Evolutionary conservation across 176 grass and related monocot species (phyloP).

Genomic region (Oryza rufipogon): DNA sequence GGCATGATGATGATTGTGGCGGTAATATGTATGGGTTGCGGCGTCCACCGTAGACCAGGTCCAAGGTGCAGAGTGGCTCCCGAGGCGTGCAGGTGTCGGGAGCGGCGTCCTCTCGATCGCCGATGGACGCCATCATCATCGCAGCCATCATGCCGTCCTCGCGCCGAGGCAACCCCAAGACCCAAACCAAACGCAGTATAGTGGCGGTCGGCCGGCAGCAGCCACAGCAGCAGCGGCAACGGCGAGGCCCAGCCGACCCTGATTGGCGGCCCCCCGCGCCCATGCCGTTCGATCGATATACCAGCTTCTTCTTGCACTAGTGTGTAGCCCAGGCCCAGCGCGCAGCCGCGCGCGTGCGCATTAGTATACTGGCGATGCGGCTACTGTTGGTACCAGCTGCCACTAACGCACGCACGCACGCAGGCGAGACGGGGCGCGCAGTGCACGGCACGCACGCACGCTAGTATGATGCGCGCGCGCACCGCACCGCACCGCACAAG

Average conservation of each 20-base stretch:
- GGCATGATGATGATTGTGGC: neutral
- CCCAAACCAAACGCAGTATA: neutral
- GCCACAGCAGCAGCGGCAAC: no score
- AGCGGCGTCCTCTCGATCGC: neutral
- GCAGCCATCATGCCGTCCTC: slow-evolving; percentile 38
- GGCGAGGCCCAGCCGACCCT: no score
- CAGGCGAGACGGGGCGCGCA: no score
- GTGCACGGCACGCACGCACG: neutral
- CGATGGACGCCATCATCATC: slow-evolving; percentile 26
- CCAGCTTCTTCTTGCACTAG: no score
- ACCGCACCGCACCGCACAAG: neutral
- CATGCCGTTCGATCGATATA: no score
- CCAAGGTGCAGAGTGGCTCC: slow-evolving; percentile 4
- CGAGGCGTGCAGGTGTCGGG: slow-evolving; percentile 30
- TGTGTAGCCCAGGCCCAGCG: no score
- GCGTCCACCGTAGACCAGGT: slow-evolving; percentile 1
- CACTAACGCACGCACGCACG: neutral
- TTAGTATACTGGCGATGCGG: neutral
- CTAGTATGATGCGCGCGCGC: no score
- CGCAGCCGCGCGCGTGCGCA: no score
- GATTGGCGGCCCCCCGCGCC: no score
- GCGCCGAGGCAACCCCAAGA: slow-evolving; percentile 13
- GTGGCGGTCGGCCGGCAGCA: neutral
- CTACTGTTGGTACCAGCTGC: neutral
- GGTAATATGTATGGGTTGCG: neutral